A percentile compares a stretch with the other conserved stretches of the same genome.
phyloP scores from a whole-genome alignment of 257 asterid species.

The Eucommia ulmoides region DNA sequence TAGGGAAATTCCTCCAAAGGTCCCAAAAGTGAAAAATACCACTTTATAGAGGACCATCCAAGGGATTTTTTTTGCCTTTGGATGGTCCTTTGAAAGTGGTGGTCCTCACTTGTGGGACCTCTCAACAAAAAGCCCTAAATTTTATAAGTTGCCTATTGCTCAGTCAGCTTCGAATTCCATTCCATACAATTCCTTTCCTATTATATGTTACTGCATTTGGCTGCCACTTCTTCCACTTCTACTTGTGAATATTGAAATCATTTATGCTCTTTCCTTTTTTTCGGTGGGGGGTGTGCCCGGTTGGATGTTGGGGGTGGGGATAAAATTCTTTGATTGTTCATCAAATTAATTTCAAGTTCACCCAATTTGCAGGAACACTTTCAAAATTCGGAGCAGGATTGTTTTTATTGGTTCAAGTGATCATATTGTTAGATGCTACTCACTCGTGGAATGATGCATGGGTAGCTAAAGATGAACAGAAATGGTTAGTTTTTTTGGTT shows the following conservation, averaged over 20 bases:
- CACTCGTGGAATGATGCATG: conserved; percentile 97
- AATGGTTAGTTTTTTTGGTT: conserved; percentile 86
- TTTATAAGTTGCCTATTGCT: neutral
- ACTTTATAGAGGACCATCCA: no score
- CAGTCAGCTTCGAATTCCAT: neutral
- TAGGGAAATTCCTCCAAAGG: no score
- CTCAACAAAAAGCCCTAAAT: no score
- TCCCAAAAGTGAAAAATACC: no score
- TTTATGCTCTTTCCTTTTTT: neutral
- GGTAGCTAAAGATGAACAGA: conserved; percentile 94
- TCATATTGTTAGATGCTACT: conserved; percentile 73
- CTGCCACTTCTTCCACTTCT: neutral
- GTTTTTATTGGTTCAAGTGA: conserved; percentile 79
- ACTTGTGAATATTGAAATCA: neutral
- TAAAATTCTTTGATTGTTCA: neutral
- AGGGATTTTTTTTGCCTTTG: no score
- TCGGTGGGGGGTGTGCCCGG: no score
- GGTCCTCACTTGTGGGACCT: no score
- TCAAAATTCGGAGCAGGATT: conserved; percentile 96
- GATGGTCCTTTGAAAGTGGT: no score
- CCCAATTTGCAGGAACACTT: conserved; percentile 45
- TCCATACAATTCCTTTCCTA: neutral
- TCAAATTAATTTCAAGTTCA: conserved; percentile 3
- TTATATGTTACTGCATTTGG: neutral
- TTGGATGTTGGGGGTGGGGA: no score